Base-by-base conservation (phyloP, 2,329 filamentous ascomycete genomes). In the Dothistroma pini region DNA sequence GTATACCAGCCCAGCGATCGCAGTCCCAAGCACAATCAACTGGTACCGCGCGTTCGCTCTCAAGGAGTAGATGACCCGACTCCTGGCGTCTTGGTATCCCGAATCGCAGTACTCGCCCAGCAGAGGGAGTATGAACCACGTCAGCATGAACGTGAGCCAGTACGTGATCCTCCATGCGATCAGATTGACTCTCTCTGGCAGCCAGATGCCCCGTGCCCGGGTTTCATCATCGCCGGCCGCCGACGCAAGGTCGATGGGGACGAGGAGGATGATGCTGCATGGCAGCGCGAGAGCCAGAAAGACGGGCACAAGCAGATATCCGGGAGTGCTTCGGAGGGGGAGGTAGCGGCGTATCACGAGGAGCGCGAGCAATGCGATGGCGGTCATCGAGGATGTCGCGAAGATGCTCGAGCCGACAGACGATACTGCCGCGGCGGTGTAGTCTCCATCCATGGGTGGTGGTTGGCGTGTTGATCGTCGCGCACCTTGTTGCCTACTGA, bases 281-380 rank as follows among this genome's bases (percentile, higher is more conserved):
- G 95, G 96, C 6, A 99, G 85, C 72, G 91, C 93, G 68, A 99
- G 84, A n/a, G 93, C 91, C 68, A 99, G 89, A 79, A 99, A 99
- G 64, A 99, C 91, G 38, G 95, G 93, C 1, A 97, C 84, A 55
- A 92, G 83, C 55, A 97, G 87, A 76, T 96, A 97, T 62, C 88
- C 90, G 0, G 95, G 93, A 0, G 95, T 97, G 7, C 89, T 87
- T 68, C 95, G 91, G 35, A 99, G 83, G 2, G 93, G 93, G 10
- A 99, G 85, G 77, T 93, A 99, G 79, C 91, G 87, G 71, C 95
- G 89, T 61, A 97, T 82, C 64, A 97, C 87, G 22, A 97, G 81
- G 49, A 99, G 84, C 62, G 95, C 91, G 63, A 89, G 79, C 63
- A 89, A 75, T 66, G 88, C 91, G 68, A 96, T 90, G 67, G 85